phyloP scores from a whole-genome alignment of 441 rosid genomes.

The Breynia disticha region DNA sequence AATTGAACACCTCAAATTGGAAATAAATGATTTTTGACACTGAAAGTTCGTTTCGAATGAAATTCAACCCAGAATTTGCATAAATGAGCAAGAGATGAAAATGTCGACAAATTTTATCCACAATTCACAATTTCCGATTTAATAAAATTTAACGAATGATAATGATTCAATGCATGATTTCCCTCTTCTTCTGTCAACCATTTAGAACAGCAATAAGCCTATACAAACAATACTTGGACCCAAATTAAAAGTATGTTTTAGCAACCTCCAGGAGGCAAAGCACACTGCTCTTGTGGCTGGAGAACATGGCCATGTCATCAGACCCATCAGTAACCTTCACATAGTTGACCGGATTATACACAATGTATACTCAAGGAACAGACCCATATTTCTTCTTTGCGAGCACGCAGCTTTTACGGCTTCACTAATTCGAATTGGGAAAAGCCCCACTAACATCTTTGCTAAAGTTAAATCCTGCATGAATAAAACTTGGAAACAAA shows the following conservation, averaged over 20 bases:
- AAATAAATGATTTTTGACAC: no score
- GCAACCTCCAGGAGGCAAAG: conserved; percentile 24
- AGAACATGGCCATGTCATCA: conserved; percentile 37
- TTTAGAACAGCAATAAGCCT: no score
- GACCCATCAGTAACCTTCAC: conserved; percentile 24
- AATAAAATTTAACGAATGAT: no score
- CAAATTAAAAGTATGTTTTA: conserved; percentile 4
- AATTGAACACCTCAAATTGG: no score
- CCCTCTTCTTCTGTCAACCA: no score
- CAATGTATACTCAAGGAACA: conserved; percentile 19
- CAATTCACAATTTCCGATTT: no score
- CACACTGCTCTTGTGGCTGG: conserved; percentile 23
- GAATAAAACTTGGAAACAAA: neutral
- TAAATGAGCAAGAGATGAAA: no score
- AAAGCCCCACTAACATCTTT: conserved; percentile 16
- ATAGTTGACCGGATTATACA: conserved; percentile 26
- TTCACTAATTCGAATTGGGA: neutral
- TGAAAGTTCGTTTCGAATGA: no score
- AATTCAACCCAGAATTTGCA: no score
- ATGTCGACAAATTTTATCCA: no score
- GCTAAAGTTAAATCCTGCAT: conserved; percentile 20
- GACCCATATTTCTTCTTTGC: conserved; percentile 25
- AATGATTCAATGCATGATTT: no score
- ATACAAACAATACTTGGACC: no score
- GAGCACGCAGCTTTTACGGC: conserved; percentile 4